Evolutionary conservation across 2,329 filamentous ascomycete genomes (phyloP).

Genomic region (Exophiala bonariae): DNA sequence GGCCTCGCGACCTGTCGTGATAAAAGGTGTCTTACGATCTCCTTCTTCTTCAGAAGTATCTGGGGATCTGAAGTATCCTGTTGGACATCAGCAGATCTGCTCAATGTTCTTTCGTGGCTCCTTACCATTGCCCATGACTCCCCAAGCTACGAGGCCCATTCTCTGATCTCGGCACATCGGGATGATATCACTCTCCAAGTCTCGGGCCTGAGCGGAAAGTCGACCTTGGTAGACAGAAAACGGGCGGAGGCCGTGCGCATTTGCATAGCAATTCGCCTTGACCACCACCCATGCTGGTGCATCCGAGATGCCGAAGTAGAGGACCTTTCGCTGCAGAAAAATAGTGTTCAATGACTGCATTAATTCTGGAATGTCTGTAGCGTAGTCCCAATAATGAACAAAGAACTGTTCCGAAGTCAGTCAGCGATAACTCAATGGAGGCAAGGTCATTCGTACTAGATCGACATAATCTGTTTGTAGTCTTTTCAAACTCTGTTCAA

Average conservation of each 20-base stretch:
- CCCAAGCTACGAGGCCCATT: conserved; percentile 61
- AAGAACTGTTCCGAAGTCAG: conserved; percentile 23
- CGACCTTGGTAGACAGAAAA: conserved; percentile 69
- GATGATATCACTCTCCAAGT: conserved; percentile 68
- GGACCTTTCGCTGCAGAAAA: conserved; percentile 61
- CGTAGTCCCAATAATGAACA: conserved; percentile 59
- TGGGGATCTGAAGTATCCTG: conserved; percentile 32
- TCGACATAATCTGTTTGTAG: conserved; percentile 39
- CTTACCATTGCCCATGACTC: conserved; percentile 29
- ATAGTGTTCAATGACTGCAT: conserved; percentile 67
- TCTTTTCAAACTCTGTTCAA: conserved; percentile 35
- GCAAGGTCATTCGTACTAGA: conserved; percentile 30
- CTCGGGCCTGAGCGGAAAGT: conserved; percentile 61
- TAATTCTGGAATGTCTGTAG: conserved; percentile 61
- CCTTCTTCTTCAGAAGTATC: too few relatives aligned
- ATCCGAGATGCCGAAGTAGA: conserved; percentile 67
- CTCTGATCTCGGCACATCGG: conserved; percentile 64
- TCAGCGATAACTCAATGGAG: too few relatives aligned
- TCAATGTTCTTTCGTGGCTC: conserved; percentile 30
- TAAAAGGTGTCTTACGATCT: too few relatives aligned
- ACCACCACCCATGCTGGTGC: conserved; percentile 64
- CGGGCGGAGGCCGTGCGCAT: conserved; percentile 65
- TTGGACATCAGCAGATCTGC: conserved; percentile 39
- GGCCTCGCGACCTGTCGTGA: conserved; percentile 11
- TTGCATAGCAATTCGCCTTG: conserved; percentile 58